Conservation (phyloP, 495 filamentous ascomycete species). For the Talaromyces wortmannii region DNA sequence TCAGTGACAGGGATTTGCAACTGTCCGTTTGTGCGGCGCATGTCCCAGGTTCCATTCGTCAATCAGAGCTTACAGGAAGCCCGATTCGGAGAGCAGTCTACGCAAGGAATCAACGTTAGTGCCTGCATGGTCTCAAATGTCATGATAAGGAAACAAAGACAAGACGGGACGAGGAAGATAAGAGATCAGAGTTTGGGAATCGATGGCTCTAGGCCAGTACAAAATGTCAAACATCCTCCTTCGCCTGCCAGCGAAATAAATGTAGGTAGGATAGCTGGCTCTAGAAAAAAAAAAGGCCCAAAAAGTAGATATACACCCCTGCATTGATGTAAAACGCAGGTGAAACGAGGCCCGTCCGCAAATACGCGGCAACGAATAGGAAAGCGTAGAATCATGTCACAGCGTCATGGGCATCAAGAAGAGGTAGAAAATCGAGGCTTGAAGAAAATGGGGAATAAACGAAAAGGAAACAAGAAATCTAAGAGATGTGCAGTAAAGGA, state of each 20-base stretch:
- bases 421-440: slow-evolving; percentile 2
- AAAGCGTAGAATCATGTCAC: background rate
- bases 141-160: slow-evolving; percentile 10
- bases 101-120: slow-evolving; percentile 15
- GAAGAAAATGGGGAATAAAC: background rate
- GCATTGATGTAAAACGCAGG: background rate
- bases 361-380: background rate
- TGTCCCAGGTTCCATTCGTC: slow-evolving; percentile 1
- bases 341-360: background rate
- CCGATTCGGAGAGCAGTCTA: slow-evolving; percentile 69
- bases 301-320: background rate
- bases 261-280: background rate
- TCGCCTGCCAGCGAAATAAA: background rate
- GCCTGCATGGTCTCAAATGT: slow-evolving; percentile 3
- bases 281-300: background rate
- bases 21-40: background rate
- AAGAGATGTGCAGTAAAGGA: background rate
- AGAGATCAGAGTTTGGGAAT: slow-evolving; percentile 10
- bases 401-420: background rate
- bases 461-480: background rate
- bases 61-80: slow-evolving; percentile 53
- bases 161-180: slow-evolving; percentile 16
- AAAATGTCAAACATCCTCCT: slow-evolving; percentile 13
- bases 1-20: background rate
- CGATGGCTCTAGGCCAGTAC: background rate